Conservation (phyloP, 192 early-diverging fungal genomes). For the Gamsiella multidivaricata region DNA sequence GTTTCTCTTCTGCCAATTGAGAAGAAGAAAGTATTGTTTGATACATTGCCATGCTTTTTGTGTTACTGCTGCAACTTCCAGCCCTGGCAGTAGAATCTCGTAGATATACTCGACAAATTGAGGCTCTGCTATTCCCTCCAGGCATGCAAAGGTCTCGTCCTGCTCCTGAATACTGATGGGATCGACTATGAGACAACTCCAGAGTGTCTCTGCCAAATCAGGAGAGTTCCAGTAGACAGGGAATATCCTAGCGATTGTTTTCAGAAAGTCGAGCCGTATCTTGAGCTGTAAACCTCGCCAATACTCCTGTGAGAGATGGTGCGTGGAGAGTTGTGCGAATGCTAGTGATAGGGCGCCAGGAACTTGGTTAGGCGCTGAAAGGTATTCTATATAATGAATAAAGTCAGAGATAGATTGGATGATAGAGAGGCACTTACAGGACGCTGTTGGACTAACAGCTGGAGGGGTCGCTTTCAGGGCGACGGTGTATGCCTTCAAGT, state of each 20-base stretch:
- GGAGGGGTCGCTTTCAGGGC: slow-evolving; percentile 32
- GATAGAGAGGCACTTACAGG: slow-evolving; percentile 15
- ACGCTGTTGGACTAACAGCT: slow-evolving; percentile 25
- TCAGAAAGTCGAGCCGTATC: slow-evolving; percentile 49
- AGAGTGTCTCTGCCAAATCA: slow-evolving; percentile 53
- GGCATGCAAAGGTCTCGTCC: slow-evolving; percentile 56
- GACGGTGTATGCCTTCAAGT: slow-evolving; percentile 25
- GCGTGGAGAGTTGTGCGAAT: slow-evolving; percentile 20
- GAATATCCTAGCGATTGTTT: slow-evolving; percentile 39
- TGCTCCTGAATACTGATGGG: slow-evolving; percentile 55
- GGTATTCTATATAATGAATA: neutral
- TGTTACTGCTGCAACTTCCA: slow-evolving; percentile 53
- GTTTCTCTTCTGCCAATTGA: slow-evolving; percentile 47
- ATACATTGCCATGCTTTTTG: slow-evolving; percentile 53
- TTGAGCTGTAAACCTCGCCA: slow-evolving; percentile 30
- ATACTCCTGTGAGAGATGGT: slow-evolving; percentile 19
- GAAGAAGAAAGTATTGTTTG: slow-evolving; percentile 51
- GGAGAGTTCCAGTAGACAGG: slow-evolving; percentile 52
- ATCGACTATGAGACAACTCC: slow-evolving; percentile 57
- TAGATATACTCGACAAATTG: slow-evolving; percentile 55
- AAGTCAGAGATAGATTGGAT: too few species aligned
- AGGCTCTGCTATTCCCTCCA: slow-evolving; percentile 51
- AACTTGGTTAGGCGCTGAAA: neutral
- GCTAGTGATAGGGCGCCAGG: neutral
- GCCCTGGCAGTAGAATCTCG: slow-evolving; percentile 36